Base-by-base conservation (phyloP, 306 rosid species). In the Castanea mollissima region DNA sequence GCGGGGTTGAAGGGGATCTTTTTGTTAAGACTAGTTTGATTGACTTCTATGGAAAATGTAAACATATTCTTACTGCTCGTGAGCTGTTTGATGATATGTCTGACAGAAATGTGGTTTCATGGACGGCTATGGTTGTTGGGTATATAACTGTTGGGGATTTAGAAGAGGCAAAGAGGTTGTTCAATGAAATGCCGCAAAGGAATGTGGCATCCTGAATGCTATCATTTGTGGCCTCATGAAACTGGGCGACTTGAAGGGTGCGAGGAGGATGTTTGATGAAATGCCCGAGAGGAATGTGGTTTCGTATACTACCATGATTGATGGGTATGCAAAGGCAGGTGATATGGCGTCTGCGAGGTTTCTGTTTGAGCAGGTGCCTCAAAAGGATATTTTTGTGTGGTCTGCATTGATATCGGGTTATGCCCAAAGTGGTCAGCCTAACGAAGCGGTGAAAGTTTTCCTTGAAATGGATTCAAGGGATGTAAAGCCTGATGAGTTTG, bases 341-440 rank as follows among this genome's bases (percentile, higher is more conserved):
- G 92, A 91, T 58, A 89, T 93, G 97, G 84, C 58, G 2, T 74
- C 92, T 0, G 87, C 96, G 0, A 91, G 92, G 84, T 56, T 68
- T 56, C 69, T 88, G 85, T 93, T 89, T 84, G 89, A 93, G 18
- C 83, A 62, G 55, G 85, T 85, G 20, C 67, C 78, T 5, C 78
- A 68, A 9, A 88, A 81, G 76, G 97, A 93, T 85, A 69, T 88
- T 63, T 77, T 91, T 80, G 83, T 89, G 0, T 89, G 91, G 92
- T 89, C 92, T 62, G 94, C 96, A 35, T 85, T 93, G 85, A 84
- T 93, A 75, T 77, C 90, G 4, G 96, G 96, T 34, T 91, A 91
- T 77, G 87, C 87, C 5, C 97, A 89, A 76, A 89, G 82, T 83
- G 88, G 94, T 25, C 87, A 74, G 62, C 87, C 92, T 51, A 82